These are phyloP conservation scores for Nepenthes gracilis DNA, from an alignment of 148 eudicot genomes.

Conservation along the genomic window DNA sequence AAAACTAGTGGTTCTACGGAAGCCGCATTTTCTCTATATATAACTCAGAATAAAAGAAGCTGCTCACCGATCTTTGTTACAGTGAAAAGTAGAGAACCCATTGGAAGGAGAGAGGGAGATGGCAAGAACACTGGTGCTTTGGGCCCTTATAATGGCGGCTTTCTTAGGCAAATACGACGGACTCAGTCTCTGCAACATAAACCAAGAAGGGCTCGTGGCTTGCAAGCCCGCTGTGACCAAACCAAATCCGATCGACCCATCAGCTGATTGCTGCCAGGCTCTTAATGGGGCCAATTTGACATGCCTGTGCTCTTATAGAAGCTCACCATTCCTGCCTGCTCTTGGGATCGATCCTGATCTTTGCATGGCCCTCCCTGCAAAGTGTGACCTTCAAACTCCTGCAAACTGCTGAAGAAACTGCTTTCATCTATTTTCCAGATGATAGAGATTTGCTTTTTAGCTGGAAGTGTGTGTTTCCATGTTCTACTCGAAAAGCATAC, in stretches of 20 bases:
- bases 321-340: constrained; percentile 18
- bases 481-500: too few relatives aligned
- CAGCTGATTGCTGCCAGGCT: constrained; percentile 29
- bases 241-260: constrained; percentile 23
- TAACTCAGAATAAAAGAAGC: background rate
- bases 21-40: background rate
- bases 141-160: constrained; percentile 17
- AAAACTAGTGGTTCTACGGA: constrained; percentile 9
- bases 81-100: background rate
- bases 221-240: constrained; percentile 33
- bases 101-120: background rate
- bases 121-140: constrained; percentile 8
- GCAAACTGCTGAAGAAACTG: background rate
- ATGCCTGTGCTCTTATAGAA: constrained; percentile 48
- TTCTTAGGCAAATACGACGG: constrained; percentile 17
- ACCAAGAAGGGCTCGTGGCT: constrained; percentile 13
- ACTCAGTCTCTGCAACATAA: constrained; percentile 30
- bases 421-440: background rate
- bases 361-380: constrained; percentile 36
- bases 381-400: constrained; percentile 22
- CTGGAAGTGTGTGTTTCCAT: too few relatives aligned
- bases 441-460: too few relatives aligned
- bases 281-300: constrained; percentile 26
- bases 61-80: background rate
- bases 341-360: constrained; percentile 44